Conservation (phyloP, 352 stramenopile species). For the Phytophthora meadii region DNA sequence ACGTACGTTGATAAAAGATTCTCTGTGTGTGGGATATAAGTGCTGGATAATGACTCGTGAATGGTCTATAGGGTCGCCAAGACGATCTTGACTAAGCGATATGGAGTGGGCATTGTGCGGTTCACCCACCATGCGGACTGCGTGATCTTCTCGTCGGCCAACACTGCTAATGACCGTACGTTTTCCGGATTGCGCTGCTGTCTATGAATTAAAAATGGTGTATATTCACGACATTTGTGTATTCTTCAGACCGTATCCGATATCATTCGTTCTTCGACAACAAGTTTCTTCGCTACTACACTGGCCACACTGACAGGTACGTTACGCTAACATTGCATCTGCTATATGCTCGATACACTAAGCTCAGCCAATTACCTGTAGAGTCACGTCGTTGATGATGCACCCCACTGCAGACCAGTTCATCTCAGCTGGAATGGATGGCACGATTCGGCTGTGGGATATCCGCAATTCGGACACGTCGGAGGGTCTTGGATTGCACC, state of each 20-base stretch:
- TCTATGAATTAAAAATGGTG: too few species aligned
- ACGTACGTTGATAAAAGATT: constrained; percentile 53
- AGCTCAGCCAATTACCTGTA: constrained; percentile 19
- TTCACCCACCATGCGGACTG: constrained; percentile 88
- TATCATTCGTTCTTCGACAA: constrained; percentile 92
- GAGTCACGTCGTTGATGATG: constrained; percentile 88
- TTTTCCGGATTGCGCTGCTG: background rate
- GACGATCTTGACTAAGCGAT: constrained; percentile 87
- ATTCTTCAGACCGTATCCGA: constrained; percentile 69
- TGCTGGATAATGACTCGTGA: background rate
- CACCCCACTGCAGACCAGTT: constrained; percentile 87
- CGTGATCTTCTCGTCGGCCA: constrained; percentile 85
- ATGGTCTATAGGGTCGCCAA: constrained; percentile 68
- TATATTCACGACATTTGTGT: constrained; percentile 5
- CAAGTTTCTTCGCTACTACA: constrained; percentile 90
- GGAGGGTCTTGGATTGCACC: constrained; percentile 30
- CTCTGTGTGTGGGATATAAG: background rate
- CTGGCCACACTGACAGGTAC: constrained; percentile 76
- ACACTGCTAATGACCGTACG: constrained; percentile 76
- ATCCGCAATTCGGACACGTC: constrained; percentile 69
- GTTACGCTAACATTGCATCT: background rate
- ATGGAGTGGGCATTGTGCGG: constrained; percentile 78
- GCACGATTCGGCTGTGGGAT: constrained; percentile 84
- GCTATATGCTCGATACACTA: background rate
- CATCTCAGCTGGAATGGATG: constrained; percentile 80